Evolutionary conservation across 1,139 yeast species (phyloP), one percentile per base, ranked within the genome.

Genomic region (Debaryomyces fabryi): DNA sequence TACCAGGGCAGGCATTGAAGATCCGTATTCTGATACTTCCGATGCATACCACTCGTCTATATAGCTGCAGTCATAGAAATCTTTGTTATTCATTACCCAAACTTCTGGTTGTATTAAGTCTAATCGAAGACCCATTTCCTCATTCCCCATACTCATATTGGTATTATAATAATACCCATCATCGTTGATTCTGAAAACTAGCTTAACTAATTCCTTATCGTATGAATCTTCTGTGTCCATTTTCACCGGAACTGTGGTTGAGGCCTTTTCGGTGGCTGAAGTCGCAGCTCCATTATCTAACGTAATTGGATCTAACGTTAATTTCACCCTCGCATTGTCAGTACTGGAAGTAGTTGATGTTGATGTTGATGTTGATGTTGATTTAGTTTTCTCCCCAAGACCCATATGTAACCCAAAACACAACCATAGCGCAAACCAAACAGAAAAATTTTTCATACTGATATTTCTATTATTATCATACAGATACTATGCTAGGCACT

Each of bases 21-120:
- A 34, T 2, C 60, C 53, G 33, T 45, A 52, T 5, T 36, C 16
- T 1, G 49, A 23, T n/a, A 42, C 50, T 42, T 57, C 64, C 2
- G 60, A 53, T 7, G 50, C 39, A 54, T 56, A 57, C 69, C 70
- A 69, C 1, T 15, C 24, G 39, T 53, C 49, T 7, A 67, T 43
- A 15, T 58, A 53, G 6, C 49, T 38, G 54, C 78, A 73, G 33
- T 57, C 58, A 37, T 54, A 54, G 44, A 69, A 57, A 3, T 52
- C 45, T 10, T 60, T 49, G 4, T 62, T 62, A 49, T 68, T 62
- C 65, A 73, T 55, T 1, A 68, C 74, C 76, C 76, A 72, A 1
- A 70, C 42, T 20, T 71, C 73, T 4, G 75, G 72, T 49, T 71
- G 78, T 12, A 63, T 35, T 5, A 68, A 29, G 51, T 72, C 78